Conservation (phyloP, 108 stramenopile species). For the Discostella stelligeroides region DNA sequence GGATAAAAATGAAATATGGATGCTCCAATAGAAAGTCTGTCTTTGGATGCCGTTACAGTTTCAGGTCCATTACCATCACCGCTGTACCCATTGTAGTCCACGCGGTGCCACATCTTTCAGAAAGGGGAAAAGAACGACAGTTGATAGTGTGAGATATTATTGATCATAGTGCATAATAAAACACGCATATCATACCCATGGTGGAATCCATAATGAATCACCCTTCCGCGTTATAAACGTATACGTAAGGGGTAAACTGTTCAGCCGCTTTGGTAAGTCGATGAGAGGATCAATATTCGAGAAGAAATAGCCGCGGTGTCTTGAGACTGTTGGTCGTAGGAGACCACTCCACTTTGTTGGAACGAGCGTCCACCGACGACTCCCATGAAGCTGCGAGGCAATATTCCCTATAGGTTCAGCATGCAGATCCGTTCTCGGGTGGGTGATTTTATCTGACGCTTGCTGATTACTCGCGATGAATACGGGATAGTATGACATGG, state of each 20-base stretch:
- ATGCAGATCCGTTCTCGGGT: constrained; percentile 73
- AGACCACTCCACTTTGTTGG: constrained; percentile 54
- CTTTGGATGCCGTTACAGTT: neutral
- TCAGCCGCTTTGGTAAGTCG: constrained; percentile 27
- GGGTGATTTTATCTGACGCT: constrained; percentile 1
- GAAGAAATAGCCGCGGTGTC: constrained; percentile 76
- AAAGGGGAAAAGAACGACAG: neutral
- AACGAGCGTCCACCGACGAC: constrained; percentile 75
- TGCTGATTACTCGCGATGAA: constrained; percentile 57
- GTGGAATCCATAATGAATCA: constrained; percentile 83
- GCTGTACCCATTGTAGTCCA: constrained; percentile 59
- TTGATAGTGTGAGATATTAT: neutral
- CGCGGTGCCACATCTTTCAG: constrained; percentile 82
- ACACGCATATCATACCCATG: constrained; percentile 16
- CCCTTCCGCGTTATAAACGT: constrained; percentile 55
- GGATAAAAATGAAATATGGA: constrained; percentile 92
- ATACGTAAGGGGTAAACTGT: constrained; percentile 56
- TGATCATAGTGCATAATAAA: too few species aligned
- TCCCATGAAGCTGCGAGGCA: constrained; percentile 74
- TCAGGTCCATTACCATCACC: neutral
- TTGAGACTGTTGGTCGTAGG: constrained; percentile 63
- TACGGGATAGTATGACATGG: constrained; percentile 68
- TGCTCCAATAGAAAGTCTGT: constrained; percentile 63
- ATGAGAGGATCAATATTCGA: constrained; percentile 39
- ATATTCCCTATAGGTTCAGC: constrained; percentile 88